Evolutionary conservation across 352 stramenopile species (phyloP).

Genomic region (Pythium monospermum): DNA sequence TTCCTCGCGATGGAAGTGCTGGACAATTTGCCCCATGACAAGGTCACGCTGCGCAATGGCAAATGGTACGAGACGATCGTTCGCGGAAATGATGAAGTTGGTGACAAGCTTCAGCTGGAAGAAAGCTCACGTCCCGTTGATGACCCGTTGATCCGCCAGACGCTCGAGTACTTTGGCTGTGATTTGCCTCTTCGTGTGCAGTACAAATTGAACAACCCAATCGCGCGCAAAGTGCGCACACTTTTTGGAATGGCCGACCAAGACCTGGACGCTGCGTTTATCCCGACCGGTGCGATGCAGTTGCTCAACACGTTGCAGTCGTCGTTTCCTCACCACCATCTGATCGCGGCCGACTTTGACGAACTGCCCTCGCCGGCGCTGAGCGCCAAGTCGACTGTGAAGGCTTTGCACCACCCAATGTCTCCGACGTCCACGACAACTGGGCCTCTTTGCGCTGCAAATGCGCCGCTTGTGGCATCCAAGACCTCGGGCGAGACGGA

Average conservation of each 20-base stretch:
- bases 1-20: conserved; percentile 87
- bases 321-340: conserved; percentile 79
- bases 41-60: conserved; percentile 67
- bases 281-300: conserved; percentile 85
- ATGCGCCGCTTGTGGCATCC: conserved; percentile 85
- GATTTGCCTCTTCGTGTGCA: conserved; percentile 58
- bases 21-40: conserved; percentile 91
- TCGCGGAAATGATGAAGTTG: conserved; percentile 17
- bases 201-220: conserved; percentile 51
- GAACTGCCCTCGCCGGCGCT: conserved; percentile 70
- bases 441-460: conserved; percentile 67
- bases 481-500: conserved; percentile 68
- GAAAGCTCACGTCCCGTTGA: conserved; percentile 48
- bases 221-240: conserved; percentile 47
- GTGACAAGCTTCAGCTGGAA: conserved; percentile 24
- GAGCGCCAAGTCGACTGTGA: conserved; percentile 36
- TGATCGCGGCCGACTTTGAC: conserved; percentile 89
- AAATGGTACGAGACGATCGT: conserved; percentile 78
- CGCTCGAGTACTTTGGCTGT: conserved; percentile 65
- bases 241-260: conserved; percentile 47
- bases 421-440: conserved; percentile 62
- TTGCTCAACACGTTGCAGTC: conserved; percentile 74
- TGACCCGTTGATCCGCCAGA: conserved; percentile 71
- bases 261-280: conserved; percentile 68
- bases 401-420: conserved; percentile 53